phyloP scores from a whole-genome alignment of 2,329 filamentous ascomycete species.

The Hypomyces perniciosus region DNA sequence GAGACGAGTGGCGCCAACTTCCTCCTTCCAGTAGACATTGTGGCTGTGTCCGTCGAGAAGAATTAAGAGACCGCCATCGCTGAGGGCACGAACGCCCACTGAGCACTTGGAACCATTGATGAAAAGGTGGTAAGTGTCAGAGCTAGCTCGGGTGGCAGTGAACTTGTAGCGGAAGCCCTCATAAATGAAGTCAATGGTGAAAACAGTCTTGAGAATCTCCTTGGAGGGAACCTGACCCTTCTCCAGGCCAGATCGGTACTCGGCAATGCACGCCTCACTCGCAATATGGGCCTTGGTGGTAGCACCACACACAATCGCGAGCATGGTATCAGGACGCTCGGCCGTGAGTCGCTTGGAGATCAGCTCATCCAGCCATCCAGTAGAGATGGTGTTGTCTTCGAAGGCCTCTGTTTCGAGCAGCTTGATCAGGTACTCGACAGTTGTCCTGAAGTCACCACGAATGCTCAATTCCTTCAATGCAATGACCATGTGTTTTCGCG shows the following conservation, averaged over 20 bases:
- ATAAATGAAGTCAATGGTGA: conserved; percentile 98
- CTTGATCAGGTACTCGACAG: conserved; percentile 98
- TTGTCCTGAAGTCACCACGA: conserved; percentile 97
- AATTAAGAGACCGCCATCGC: conserved; percentile 88
- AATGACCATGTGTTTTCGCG: conserved; percentile 98
- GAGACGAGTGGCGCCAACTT: conserved; percentile 89
- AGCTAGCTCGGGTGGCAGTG: conserved; percentile 85
- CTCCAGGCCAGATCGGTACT: conserved; percentile 84
- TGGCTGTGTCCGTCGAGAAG: conserved; percentile 88
- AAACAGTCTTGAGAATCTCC: conserved; percentile 95
- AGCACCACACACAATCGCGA: conserved; percentile 93
- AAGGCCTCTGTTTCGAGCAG: conserved; percentile 96
- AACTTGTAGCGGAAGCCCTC: conserved; percentile 97
- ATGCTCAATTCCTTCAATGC: conserved; percentile 98
- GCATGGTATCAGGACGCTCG: conserved; percentile 85
- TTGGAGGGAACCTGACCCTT: conserved; percentile 97
- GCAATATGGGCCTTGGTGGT: conserved; percentile 91
- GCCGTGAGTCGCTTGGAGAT: conserved; percentile 97
- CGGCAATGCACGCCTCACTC: conserved; percentile 81
- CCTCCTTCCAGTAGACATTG: conserved; percentile 99
- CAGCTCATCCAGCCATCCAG: conserved; percentile 96
- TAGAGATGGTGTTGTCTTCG: conserved; percentile 98
- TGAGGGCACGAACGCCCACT: conserved; percentile 85
- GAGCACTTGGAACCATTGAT: conserved; percentile 98
- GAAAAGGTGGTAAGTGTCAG: conserved; percentile 95